A percentile compares a stretch with the other conserved stretches of the same genome.
These are phyloP conservation scores for Vitis cinerea DNA, from an alignment of 164 flowering plant genomes.

Conservation along the genomic window DNA sequence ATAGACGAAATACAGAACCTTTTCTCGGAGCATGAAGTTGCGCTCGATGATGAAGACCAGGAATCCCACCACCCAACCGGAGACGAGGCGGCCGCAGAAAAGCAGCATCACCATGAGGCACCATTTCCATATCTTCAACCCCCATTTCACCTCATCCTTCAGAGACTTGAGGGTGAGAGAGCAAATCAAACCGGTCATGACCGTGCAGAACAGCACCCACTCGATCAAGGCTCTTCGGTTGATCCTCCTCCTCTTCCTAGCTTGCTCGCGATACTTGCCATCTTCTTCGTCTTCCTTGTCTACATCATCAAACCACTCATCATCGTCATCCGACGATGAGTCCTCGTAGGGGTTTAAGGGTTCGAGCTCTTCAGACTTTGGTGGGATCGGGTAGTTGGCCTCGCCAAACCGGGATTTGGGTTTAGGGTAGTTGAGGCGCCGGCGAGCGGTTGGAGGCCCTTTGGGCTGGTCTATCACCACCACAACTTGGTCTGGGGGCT, in stretches of 20 bases:
- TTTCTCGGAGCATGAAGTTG: constrained; percentile 45
- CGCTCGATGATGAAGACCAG: constrained; percentile 43
- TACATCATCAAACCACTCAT: background rate
- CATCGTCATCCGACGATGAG: constrained; percentile 7
- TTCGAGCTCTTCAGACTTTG: background rate
- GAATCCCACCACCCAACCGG: constrained; percentile 35
- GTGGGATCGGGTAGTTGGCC: constrained; percentile 14
- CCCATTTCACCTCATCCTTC: constrained; percentile 13
- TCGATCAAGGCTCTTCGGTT: constrained; percentile 20
- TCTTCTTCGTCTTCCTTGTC: constrained; percentile 13
- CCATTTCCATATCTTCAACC: constrained; percentile 46
- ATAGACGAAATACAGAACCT: constrained; percentile 49
- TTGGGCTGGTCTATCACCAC: too few relatives aligned
- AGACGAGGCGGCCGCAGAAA: constrained; percentile 41
- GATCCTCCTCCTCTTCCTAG: constrained; percentile 12
- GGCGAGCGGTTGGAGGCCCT: constrained; percentile 8
- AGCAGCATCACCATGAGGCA: constrained; percentile 35
- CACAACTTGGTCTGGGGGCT: too few relatives aligned
- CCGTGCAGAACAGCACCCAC: constrained; percentile 22
- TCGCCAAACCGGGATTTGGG: constrained; percentile 38
- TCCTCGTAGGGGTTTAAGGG: background rate
- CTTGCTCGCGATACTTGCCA: constrained; percentile 5
- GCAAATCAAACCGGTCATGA: constrained; percentile 21
- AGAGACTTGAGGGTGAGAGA: constrained; percentile 21
- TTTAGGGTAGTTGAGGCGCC: constrained; percentile 36